Percentiles rank a stretch among this genome's conserved stretches.
Evolutionary conservation across 2,329 filamentous ascomycete genomes (phyloP).

Genomic region (Hypomyces perniciosus): DNA sequence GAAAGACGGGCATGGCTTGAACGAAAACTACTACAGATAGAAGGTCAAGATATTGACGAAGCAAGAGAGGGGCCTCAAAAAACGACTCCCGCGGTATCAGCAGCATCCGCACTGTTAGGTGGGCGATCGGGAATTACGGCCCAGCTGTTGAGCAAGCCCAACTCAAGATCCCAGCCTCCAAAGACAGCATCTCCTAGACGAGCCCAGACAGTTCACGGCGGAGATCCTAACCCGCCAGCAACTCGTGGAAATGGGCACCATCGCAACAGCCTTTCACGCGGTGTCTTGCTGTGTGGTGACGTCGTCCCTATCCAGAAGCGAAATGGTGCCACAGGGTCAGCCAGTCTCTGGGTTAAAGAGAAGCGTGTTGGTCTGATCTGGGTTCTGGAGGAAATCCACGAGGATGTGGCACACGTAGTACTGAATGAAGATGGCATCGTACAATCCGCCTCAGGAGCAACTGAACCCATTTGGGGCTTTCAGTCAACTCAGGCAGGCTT

Average conservation of each 20-base stretch:
- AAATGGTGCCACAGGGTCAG: slow-evolving; percentile 84
- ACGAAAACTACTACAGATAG: slow-evolving; percentile 63
- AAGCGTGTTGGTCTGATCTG: slow-evolving; percentile 91
- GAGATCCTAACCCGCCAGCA: slow-evolving; percentile 49
- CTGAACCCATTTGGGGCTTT: slow-evolving; percentile 79
- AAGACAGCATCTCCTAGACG: slow-evolving; percentile 45
- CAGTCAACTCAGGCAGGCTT: slow-evolving; percentile 60
- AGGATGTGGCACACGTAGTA: slow-evolving; percentile 75
- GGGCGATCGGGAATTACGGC: slow-evolving; percentile 75
- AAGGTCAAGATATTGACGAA: slow-evolving; percentile 28
- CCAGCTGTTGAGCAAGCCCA: slow-evolving; percentile 77
- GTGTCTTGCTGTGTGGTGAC: slow-evolving; percentile 89
- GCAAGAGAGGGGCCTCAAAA: slow-evolving; percentile 28
- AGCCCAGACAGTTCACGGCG: slow-evolving; percentile 58
- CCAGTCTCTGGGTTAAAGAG: slow-evolving; percentile 97
- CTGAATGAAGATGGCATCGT: slow-evolving; percentile 75
- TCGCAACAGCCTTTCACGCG: slow-evolving; percentile 69
- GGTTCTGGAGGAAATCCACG: slow-evolving; percentile 96
- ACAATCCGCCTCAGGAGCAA: slow-evolving; percentile 64
- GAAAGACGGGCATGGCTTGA: slow-evolving; percentile 87
- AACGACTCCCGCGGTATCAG: slow-evolving; percentile 33
- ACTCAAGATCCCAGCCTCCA: slow-evolving; percentile 50
- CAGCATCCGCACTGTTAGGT: slow-evolving; percentile 55
- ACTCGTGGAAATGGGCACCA: slow-evolving; percentile 54
- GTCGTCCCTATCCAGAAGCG: slow-evolving; percentile 98